phyloP scores from a whole-genome alignment of 352 stramenopile genomes.

The Phytophthora aleatoria region DNA sequence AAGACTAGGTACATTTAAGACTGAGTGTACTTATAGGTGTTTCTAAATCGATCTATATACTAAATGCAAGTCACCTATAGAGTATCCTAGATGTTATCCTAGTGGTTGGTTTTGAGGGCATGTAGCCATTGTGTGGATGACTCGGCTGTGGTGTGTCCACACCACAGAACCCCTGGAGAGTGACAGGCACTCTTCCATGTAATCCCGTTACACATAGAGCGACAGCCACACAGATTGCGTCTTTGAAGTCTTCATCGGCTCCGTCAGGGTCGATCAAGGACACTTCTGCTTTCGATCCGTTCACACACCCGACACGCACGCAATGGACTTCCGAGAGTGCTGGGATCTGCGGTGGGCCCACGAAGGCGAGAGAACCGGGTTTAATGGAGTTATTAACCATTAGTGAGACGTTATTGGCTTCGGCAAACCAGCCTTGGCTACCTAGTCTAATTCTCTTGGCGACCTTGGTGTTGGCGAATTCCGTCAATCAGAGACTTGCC shows the following conservation, averaged over 20 bases:
- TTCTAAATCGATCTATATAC: no score
- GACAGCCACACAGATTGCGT: not conserved
- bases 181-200: not conserved
- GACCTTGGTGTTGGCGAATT: no score
- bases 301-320: not conserved
- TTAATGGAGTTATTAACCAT: not conserved
- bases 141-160: no score
- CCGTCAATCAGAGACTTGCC: no score
- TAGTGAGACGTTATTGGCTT: not conserved
- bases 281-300: not conserved
- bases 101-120: no score
- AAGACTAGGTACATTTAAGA: no score
- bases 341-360: not conserved
- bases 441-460: not conserved
- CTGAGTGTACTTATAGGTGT: no score
- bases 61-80: no score
- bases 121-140: no score
- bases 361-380: not conserved
- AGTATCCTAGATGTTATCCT: no score
- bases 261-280: not conserved
- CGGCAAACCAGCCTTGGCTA: not conserved
- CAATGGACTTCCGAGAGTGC: not conserved
- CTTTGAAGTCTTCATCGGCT: not conserved
- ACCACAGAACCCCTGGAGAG: no score
- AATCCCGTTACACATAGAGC: not conserved